phyloP scores from a whole-genome alignment of 345 rosid genomes.

The Hibiscus mutabilis region DNA sequence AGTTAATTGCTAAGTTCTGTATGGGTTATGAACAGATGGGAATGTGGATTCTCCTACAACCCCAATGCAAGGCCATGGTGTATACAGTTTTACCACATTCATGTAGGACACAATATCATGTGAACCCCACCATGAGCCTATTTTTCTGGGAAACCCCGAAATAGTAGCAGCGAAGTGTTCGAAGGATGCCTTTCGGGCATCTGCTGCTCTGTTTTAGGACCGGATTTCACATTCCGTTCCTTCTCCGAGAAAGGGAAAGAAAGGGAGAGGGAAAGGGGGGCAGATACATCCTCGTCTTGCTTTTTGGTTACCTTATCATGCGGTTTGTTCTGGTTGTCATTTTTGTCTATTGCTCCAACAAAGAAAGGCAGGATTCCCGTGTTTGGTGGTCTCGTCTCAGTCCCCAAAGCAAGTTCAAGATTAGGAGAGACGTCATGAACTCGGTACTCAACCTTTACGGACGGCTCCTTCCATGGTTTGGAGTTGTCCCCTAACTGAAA shows the following conservation, averaged over 20 bases:
- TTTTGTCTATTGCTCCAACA: slow-evolving; percentile 35
- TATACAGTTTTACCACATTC: slow-evolving; percentile 23
- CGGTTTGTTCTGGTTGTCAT: slow-evolving; percentile 26
- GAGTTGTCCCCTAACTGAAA: slow-evolving; percentile 5
- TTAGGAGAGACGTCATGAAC: slow-evolving; percentile 49
- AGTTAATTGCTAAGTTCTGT: slow-evolving; percentile 30
- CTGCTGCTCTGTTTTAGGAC: slow-evolving; percentile 47
- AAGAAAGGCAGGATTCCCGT: slow-evolving; percentile 55
- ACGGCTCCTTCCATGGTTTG: slow-evolving; percentile 29
- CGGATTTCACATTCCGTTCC: slow-evolving; percentile 38
- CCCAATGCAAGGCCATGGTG: slow-evolving; percentile 18
- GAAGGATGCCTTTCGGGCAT: slow-evolving; percentile 49
- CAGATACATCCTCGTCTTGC: slow-evolving; percentile 54
- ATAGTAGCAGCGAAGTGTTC: slow-evolving; percentile 66
- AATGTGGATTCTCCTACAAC: slow-evolving; percentile 19
- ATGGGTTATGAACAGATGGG: slow-evolving; percentile 48
- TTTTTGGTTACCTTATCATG: slow-evolving; percentile 24
- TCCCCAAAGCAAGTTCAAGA: slow-evolving; percentile 91
- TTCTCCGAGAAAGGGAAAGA: slow-evolving; percentile 63
- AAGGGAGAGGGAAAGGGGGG: slow-evolving; percentile 52
- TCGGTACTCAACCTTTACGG: slow-evolving; percentile 21
- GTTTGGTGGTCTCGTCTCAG: slow-evolving; percentile 39
- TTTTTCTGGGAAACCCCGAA: slow-evolving; percentile 46
- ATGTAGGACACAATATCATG: slow-evolving; percentile 21
- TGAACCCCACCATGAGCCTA: slow-evolving; percentile 20